Base-by-base conservation (phyloP, 768 basidiomycete genomes). In the Tulasnella sp. region DNA sequence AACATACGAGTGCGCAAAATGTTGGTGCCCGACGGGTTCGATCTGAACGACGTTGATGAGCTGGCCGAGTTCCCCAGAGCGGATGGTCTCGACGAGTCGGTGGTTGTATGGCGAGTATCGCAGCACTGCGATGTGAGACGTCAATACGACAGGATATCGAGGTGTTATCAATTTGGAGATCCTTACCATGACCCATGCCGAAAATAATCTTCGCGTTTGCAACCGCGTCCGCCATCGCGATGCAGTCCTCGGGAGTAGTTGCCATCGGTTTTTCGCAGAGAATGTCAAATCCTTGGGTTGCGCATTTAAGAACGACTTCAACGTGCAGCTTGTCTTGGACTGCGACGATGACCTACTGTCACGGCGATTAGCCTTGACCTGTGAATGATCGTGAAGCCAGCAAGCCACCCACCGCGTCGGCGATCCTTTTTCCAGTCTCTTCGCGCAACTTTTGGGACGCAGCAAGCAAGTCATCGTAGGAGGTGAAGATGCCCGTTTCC, bases 251-350 rank as follows among this genome's bases (percentile, higher is more conserved):
- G 48, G 92, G 81, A 75, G 83, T 88, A 5, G 92, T 95, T 0
- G 94, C 93, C 92, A 96, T 93, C 0, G 95, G 95, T 83, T 96
- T 96, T 87, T 96, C 95, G 83, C 95, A 96, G 29, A 96, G 87
- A 77, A 96, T 93, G 81, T 95, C 91, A 82, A 96, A 96, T 0
- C 93, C 93, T 81, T 93, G 93, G 57, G 86, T 87, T 0, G 91
- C 91, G 84, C 94, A 95, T 0, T 91, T 92, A 11, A 88, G 82
- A 0, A 92, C 88, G 9, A 94, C 91, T 79, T 93, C 91, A 35
- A 87, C 85, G 81, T 96, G 95, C 88, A 93, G 87, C 51, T 87
- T 85, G 81, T 96, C 95, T 80, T 94, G 93, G 0, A 95, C 92
- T 7, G 92, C 88, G 80, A 96, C 87, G 76, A 95, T 81, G 70